These are phyloP conservation scores for Karstenula rhodostoma DNA, from an alignment of 2,329 filamentous ascomycete species.

Conservation along the genomic window DNA sequence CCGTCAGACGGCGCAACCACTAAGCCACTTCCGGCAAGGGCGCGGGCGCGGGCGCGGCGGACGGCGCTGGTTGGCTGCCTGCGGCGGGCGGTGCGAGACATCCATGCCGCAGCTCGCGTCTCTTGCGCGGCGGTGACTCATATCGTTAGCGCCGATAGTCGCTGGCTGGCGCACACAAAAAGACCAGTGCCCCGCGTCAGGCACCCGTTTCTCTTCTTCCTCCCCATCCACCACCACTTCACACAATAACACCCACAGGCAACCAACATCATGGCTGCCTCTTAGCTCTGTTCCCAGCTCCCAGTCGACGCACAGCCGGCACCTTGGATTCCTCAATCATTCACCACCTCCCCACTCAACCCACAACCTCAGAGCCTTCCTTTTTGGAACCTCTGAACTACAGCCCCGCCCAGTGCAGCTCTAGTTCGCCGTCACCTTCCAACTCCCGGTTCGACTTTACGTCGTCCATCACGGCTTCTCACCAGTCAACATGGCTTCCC, in stretches of 20 bases:
- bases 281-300: slow-evolving; percentile 41
- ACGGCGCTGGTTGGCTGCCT: not conserved
- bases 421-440: slow-evolving; percentile 64
- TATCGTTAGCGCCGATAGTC: not conserved
- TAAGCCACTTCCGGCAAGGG: too few relatives aligned
- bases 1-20: too few relatives aligned
- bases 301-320: slow-evolving; percentile 38
- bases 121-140: slow-evolving; percentile 12
- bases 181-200: slow-evolving; percentile 32
- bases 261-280: slow-evolving; percentile 50
- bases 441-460: slow-evolving; percentile 71
- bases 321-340: slow-evolving; percentile 40
- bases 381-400: slow-evolving; percentile 68
- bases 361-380: slow-evolving; percentile 50
- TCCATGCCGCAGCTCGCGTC: not conserved
- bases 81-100: not conserved
- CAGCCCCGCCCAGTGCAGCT: slow-evolving; percentile 68
- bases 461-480: slow-evolving; percentile 85
- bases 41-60: not conserved
- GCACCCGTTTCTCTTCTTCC: slow-evolving; percentile 40
- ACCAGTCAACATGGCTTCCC: slow-evolving; percentile 79
- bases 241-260: slow-evolving; percentile 35
- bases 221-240: slow-evolving; percentile 23
- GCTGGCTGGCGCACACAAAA: slow-evolving; percentile 22
- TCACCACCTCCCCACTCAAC: slow-evolving; percentile 36